Percentiles rank a stretch among this genome's conserved stretches.
These are phyloP conservation scores for Massariosphaeria phaeospora DNA, from an alignment of 495 filamentous ascomycete species.

Conservation along the genomic window DNA sequence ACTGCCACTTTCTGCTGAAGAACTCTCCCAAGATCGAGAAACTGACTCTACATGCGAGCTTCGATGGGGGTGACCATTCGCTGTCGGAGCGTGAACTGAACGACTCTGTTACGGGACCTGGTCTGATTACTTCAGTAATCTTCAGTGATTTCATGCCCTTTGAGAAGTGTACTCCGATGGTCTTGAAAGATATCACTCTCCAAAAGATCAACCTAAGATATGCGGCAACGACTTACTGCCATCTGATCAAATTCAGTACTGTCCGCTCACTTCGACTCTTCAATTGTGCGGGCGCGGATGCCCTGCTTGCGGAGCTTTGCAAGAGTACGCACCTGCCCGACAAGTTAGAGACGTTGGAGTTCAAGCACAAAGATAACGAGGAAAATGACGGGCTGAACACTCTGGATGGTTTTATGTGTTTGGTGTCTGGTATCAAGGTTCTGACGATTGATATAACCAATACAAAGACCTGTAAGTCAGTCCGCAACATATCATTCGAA, in stretches of 20 bases:
- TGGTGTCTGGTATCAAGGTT: constrained; percentile 38
- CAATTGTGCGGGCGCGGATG: constrained; percentile 38
- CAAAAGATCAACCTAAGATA: constrained; percentile 39
- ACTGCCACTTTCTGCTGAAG: constrained; percentile 33
- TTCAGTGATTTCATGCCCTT: constrained; percentile 41
- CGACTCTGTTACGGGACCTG: constrained; percentile 38
- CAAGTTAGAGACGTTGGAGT: constrained; percentile 36
- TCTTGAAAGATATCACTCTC: constrained; percentile 33
- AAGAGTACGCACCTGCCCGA: constrained; percentile 37
- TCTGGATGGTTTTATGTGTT: constrained; percentile 40
- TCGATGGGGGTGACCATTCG: constrained; percentile 30
- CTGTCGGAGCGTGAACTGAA: constrained; percentile 37
- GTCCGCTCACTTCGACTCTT: constrained; percentile 35
- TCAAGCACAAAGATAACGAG: constrained; percentile 40
- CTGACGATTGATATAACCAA: constrained; percentile 37
- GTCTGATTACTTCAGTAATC: constrained; percentile 37
- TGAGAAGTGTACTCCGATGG: constrained; percentile 39
- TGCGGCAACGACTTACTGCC: constrained; percentile 39
- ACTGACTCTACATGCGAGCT: constrained; percentile 39
- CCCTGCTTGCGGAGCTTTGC: constrained; percentile 40
- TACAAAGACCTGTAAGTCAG: constrained; percentile 26
- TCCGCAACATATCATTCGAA: too few relatives aligned
- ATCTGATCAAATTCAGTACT: constrained; percentile 37
- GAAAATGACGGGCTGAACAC: constrained; percentile 40
- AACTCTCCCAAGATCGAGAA: constrained; percentile 36